Evolutionary conservation across 345 rosid species (phyloP), one percentile per base, ranked within the genome.

Genomic region (Populus deltoides): DNA sequence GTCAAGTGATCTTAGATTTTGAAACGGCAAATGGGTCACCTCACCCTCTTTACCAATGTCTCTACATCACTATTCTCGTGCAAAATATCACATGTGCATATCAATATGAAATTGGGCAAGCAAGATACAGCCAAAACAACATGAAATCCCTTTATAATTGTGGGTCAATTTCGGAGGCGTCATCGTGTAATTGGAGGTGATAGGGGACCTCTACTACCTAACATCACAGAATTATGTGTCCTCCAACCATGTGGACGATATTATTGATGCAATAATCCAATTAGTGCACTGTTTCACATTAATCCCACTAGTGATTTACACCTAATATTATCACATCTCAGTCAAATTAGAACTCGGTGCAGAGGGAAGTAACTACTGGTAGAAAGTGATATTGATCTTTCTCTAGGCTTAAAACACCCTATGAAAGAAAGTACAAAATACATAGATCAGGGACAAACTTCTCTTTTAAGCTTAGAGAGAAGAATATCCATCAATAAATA

Each of bases 251-350:
- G 39, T 73, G 68, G 75, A 22, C 74, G 68, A 17, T 68, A 73
- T 79, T 72, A 78, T 79, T 74, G 81, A 43, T 38, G 66, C 77
- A 76, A 76, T 49, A 76, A 75, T 82, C 74, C 82, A 80, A 61
- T 39, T 38, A 25, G 59, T 59, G 18, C 62, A 70, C 73, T 79
- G 59, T 33, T 79, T 49, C 77, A 38, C 16, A 22, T 62, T 33
- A 1, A 61, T 68, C 35, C 16, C 8, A 17, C 70, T 62, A 22
- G 8, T 36, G 47, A 18, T 49, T 12, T 33, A 70, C 18, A 45
- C 36, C 27, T 27, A 38, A 53, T n/a, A 27, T n/a, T 2, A 67
- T 25, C 49, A 43, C 20, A 29, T 53, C 71, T 1, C 45, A 36
- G 24, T 22, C n/a, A 18, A 38, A 73, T 20, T 25, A 5, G 59